phyloP scores from a whole-genome alignment of 2,329 filamentous ascomycete species.

The Botrytis hyacinthi region DNA sequence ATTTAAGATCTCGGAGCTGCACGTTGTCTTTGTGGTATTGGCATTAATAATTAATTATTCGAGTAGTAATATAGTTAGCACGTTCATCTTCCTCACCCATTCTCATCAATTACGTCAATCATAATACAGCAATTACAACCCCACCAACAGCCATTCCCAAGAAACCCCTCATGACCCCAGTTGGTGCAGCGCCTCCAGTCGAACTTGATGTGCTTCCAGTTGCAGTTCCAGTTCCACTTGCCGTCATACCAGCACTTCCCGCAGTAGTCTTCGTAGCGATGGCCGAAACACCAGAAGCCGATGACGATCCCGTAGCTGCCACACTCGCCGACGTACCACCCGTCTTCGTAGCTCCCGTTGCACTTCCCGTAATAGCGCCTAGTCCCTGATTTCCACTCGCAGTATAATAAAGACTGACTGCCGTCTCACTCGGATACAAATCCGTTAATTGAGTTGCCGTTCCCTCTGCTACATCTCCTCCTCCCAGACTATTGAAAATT shows the following conservation, averaged over 20 bases:
- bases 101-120: not conserved
- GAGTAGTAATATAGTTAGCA: not conserved
- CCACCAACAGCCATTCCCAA: slow-evolving; percentile 34
- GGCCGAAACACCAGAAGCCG: not conserved
- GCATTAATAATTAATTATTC: not conserved
- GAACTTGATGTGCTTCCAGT: slow-evolving; percentile 26
- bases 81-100: not conserved
- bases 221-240: slow-evolving; percentile 18
- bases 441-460: slow-evolving; percentile 40
- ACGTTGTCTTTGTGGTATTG: not conserved
- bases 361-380: slow-evolving; percentile 45
- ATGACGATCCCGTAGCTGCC: slow-evolving; percentile 1
- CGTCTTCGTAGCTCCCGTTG: slow-evolving; percentile 40
- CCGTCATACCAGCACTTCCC: slow-evolving; percentile 2
- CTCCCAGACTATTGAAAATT: slow-evolving; percentile 40
- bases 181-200: slow-evolving; percentile 35
- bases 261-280: not conserved
- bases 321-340: slow-evolving; percentile 23
- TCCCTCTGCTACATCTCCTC: slow-evolving; percentile 35
- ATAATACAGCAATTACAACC: slow-evolving; percentile 30
- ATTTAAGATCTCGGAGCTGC: not conserved
- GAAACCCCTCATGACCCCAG: slow-evolving; percentile 31
- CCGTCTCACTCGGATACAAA: slow-evolving; percentile 41
- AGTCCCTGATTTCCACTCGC: slow-evolving; percentile 41
- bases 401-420: slow-evolving; percentile 47